Evolutionary conservation across 2,329 filamentous ascomycete species (phyloP).

Genomic region (Neurospora crassa): DNA sequence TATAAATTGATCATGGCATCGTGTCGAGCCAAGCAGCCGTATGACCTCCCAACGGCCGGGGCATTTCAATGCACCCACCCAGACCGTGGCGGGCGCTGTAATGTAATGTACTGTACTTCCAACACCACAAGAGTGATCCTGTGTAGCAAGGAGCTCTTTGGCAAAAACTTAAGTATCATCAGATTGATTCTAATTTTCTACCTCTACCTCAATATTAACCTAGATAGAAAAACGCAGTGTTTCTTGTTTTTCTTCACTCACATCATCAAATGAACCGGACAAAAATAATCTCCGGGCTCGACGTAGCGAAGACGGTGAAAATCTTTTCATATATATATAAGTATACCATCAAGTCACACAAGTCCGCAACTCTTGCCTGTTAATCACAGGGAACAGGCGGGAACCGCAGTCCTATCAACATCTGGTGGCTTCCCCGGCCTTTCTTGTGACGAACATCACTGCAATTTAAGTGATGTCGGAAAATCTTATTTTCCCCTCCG

Average conservation of each 20-base stretch:
- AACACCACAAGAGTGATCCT: neutral
- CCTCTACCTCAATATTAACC: neutral
- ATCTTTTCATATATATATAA: neutral
- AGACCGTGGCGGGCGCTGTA: neutral
- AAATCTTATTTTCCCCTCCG: neutral
- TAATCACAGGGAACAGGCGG: neutral
- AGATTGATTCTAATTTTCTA: neutral
- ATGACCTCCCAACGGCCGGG: neutral
- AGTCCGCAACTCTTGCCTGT: neutral
- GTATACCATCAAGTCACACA: neutral
- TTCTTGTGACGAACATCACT: too few species aligned
- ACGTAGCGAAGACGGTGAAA: neutral
- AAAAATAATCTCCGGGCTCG: accelerated
- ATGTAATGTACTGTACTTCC: neutral
- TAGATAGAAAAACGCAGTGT: neutral
- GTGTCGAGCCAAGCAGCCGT: neutral
- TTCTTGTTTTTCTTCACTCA: neutral
- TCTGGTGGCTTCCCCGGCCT: too few species aligned
- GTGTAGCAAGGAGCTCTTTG: neutral
- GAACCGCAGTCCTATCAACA: neutral
- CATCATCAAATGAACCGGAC: neutral
- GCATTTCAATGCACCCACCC: neutral
- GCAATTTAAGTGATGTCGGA: neutral
- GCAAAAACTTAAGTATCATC: neutral
- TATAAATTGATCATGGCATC: neutral